Conservation (phyloP, 1,284 basidiomycete species). For the Takashimella tepidaria region DNA sequence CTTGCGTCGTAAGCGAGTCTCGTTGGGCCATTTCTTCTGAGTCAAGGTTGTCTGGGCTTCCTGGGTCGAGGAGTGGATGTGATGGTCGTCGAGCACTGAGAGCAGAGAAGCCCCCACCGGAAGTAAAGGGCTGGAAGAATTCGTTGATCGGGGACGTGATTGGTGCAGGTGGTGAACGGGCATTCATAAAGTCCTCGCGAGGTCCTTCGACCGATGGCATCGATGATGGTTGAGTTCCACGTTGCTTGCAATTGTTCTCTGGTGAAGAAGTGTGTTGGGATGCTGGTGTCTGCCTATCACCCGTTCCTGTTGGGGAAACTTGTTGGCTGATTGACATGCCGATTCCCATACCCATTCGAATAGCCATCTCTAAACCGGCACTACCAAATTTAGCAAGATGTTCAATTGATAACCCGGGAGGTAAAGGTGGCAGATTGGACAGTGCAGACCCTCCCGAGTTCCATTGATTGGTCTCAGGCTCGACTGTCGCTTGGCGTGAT, state of each 20-base stretch:
- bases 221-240: not conserved
- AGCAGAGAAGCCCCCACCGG: not conserved
- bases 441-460: constrained; percentile 4
- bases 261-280: not conserved
- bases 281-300: not conserved
- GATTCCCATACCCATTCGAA: constrained; percentile 49
- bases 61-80: not conserved
- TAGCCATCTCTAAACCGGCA: constrained; percentile 47
- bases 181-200: not conserved
- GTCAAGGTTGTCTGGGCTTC: not conserved
- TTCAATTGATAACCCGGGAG: constrained; percentile 41
- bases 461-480: constrained; percentile 12
- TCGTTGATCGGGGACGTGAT: not conserved
- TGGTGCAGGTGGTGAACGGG: not conserved
- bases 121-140: not conserved
- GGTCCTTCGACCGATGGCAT: not conserved
- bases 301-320: not conserved
- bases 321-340: constrained; percentile 39
- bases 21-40: constrained; percentile 51
- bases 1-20: constrained; percentile 88
- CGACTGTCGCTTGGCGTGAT: constrained; percentile 10
- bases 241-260: not conserved
- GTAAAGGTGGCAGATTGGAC: constrained; percentile 38
- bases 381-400: constrained; percentile 42
- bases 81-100: not conserved